Evolutionary conservation across 805 yeast species (phyloP), one percentile per base, ranked within the genome.

Genomic region (Wickerhamomyces chaumierensis): DNA sequence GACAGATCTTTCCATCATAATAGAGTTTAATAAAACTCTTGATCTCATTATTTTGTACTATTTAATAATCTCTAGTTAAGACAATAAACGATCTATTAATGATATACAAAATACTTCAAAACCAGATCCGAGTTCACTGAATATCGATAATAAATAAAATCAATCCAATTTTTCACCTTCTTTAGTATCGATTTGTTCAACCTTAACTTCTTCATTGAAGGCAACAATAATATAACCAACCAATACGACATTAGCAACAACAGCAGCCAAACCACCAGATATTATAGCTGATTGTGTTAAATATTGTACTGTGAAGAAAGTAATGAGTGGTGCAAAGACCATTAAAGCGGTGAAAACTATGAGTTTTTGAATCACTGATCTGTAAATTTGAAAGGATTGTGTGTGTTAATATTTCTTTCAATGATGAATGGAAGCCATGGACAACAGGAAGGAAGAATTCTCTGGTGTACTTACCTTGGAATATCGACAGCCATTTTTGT

Each of bases 231-330:
- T 75, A 51, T 80, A 83, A 1, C 81, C 83, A 38, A 82, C 71
- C 46, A 83, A 62, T 17, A 83, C 92, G 6, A 78, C 60, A 52
- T 83, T 83, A 20, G 92, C 92, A 40, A 73, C 73, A 15, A 74
- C 65, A 3, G 92, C 92, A 29, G 88, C 85, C n/a, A 78, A 52
- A 3, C 92, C 92, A 33, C 94, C 94, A 37, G 85, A 77, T 12
- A 79, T 61, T 13, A 82, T 57, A 2, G 87, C 71, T 49, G 73
- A 81, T 19, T 42, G 46, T 20, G 43, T 48, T 4, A 47, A 41
- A 48, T 66, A 68, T 47, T 75, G 79, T 14, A 68, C 56, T 2
- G 60, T 43, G 55, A 83, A 83, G 57, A 83, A 83, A 2, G 81
- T 63, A 20, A 69, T 38, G 44, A 83, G 51, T 18, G 94, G 94